These are phyloP conservation scores for Gossypium gossypioides DNA, from an alignment of 441 rosid genomes.

Conservation along the genomic window DNA sequence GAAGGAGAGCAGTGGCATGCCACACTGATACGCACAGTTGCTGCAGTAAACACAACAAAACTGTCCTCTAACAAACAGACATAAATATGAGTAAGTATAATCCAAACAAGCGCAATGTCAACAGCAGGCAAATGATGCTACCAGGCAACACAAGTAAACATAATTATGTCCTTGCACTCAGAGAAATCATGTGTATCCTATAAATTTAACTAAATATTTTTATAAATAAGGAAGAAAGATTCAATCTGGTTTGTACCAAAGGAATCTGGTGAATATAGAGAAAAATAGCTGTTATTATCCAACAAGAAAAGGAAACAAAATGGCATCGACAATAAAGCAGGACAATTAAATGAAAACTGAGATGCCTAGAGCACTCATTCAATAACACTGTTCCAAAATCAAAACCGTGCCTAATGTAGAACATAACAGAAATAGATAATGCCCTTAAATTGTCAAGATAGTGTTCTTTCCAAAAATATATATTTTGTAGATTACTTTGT, in stretches of 20 bases:
- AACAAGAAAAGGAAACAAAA: not conserved
- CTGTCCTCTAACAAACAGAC: not conserved
- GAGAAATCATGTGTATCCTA: not conserved
- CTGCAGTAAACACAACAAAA: not conserved
- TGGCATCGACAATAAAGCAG: not conserved
- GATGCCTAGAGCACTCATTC: not conserved
- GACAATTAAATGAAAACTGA: not conserved
- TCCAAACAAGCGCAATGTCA: not conserved
- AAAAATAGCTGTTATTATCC: not conserved
- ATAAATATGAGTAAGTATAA: not conserved
- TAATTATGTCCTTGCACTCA: not conserved
- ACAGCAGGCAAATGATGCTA: not conserved
- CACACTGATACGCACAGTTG: not conserved
- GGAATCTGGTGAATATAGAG: not conserved
- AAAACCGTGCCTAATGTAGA: not conserved
- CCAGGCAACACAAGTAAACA: not conserved
- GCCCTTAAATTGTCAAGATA: not conserved
- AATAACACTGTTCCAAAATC: not conserved
- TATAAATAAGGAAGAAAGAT: not conserved
- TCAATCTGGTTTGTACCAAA: not conserved
- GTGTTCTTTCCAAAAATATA: not conserved
- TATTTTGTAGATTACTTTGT: not conserved
- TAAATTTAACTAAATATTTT: not conserved
- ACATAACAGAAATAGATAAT: not conserved
- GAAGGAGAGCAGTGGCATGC: not conserved